Base-by-base conservation (phyloP, 176 grass and related monocot species). In the Tillandsia fasciculata region DNA sequence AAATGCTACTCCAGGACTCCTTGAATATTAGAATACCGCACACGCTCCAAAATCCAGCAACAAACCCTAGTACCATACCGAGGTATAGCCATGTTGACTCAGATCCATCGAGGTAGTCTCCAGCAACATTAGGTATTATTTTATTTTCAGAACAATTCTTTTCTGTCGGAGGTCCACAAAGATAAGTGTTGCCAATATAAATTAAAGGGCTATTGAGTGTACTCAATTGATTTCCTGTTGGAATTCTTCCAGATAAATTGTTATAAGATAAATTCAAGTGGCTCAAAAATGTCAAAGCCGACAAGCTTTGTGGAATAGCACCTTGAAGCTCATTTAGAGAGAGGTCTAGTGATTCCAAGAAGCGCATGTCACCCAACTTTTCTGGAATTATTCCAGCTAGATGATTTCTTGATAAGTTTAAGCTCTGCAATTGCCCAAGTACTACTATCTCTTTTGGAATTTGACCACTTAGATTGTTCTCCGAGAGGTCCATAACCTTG, bases 201-300 rank as follows among this genome's bases (percentile, higher is more conserved):
- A 76, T 82, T 63, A 56, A 74, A 5, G 54, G 54, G 7, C 64
- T 15, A 11, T 74, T 9, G 24, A 76, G 61, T 9, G 61, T 66
- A 0, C 29, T 22, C 59, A 76, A 50, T 76, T 76, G 73, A 53
- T 33, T 48, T 12, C 74, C 68, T 4, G 52, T 1, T 26, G 80
- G 80, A 11, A 83, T 73, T 33, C 23, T 77, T 50, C 80, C 80
- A 1, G 50, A 67, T 47, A 83, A 64, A 77, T 77, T 53, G 27
- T 83, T 83, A 27, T 57, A 77, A 14, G 80, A 83, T 10, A 83
- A 22, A 11, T 83, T 83, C 15, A 83, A 14, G 51, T 61, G 47
- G 26, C 18, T 67, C 10, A 59, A 59, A 59, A 59, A 59, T 22
- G 56, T 59, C 13, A 59, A 23, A 3, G 7, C 20, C 20, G 56